phyloP scores from a whole-genome alignment of 495 filamentous ascomycete genomes.

The Terfezia boudieri region DNA sequence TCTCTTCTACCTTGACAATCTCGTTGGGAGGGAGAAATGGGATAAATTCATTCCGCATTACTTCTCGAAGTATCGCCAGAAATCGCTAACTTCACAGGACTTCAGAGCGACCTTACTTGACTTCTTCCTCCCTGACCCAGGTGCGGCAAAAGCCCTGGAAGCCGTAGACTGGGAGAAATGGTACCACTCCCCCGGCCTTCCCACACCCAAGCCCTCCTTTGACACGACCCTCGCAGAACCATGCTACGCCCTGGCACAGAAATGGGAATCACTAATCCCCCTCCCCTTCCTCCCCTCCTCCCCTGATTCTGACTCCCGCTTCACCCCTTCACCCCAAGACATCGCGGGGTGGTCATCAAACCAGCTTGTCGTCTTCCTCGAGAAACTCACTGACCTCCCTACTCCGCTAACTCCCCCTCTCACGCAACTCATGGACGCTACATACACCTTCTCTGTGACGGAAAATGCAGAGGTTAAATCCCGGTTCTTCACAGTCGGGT shows the following conservation, averaged over 20 bases:
- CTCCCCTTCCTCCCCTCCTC: conserved; percentile 3
- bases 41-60: conserved; percentile 91
- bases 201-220: conserved; percentile 61
- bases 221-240: conserved; percentile 71
- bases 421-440: conserved; percentile 42
- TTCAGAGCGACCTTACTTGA: conserved; percentile 70
- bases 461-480: conserved; percentile 68
- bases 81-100: conserved; percentile 74
- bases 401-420: conserved; percentile 36
- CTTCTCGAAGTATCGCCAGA: conserved; percentile 56
- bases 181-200: conserved; percentile 67
- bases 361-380: conserved; percentile 77
- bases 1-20: conserved; percentile 62
- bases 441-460: conserved; percentile 44
- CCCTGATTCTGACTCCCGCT: conserved; percentile 22
- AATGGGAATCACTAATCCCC: conserved; percentile 35
- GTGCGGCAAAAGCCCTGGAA: conserved; percentile 38
- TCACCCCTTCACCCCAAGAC: conserved; percentile 44
- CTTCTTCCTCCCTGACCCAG: conserved; percentile 52
- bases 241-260: conserved; percentile 57
- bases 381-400: conserved; percentile 42
- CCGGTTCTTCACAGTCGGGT: conserved; percentile 53
- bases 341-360: conserved; percentile 53
- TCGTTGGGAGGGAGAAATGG: conserved; percentile 68
- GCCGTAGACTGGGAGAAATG: conserved; percentile 69